Evolutionary conservation across 805 yeast genomes (phyloP).

Genomic region (Ogataea pini): DNA sequence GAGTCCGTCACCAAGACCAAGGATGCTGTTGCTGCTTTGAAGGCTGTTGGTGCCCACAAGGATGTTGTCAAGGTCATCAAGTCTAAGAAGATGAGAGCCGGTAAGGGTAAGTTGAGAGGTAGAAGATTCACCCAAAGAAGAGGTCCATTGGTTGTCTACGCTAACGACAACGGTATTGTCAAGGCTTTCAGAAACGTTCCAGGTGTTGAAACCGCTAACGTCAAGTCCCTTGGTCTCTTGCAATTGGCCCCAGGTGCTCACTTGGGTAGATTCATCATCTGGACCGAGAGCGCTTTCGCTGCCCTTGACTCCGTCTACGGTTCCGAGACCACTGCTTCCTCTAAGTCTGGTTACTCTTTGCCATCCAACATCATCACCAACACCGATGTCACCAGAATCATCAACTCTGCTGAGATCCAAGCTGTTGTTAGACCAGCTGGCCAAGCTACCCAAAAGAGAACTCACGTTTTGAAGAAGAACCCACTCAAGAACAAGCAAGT

Average conservation of each 20-base stretch:
- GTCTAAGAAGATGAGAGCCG: conserved; percentile 99
- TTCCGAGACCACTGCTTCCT: conserved; percentile 78
- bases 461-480: conserved; percentile 97
- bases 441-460: conserved; percentile 88
- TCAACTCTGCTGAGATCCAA: conserved; percentile 99
- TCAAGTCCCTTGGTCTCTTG: conserved; percentile 87
- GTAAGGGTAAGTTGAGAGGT: conserved; percentile 99
- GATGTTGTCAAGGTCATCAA: conserved; percentile 97
- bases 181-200: conserved; percentile 99
- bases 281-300: conserved; percentile 99
- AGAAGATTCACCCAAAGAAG: conserved; percentile 99
- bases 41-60: conserved; percentile 98
- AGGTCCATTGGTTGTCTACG: conserved; percentile 99
- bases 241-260: conserved; percentile 99
- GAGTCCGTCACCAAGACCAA: conserved; percentile 95
- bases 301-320: conserved; percentile 97
- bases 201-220: conserved; percentile 98
- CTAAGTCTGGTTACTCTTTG: conserved; percentile 87
- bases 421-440: conserved; percentile 96
- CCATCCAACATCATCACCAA: conserved; percentile 94
- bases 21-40: conserved; percentile 97
- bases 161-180: conserved; percentile 95
- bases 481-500: conserved; percentile 99
- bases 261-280: conserved; percentile 98
- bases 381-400: conserved; percentile 95